These are phyloP conservation scores for Mycosphaerelloides madeirae DNA, from an alignment of 2,329 filamentous ascomycete genomes.

Conservation along the genomic window DNA sequence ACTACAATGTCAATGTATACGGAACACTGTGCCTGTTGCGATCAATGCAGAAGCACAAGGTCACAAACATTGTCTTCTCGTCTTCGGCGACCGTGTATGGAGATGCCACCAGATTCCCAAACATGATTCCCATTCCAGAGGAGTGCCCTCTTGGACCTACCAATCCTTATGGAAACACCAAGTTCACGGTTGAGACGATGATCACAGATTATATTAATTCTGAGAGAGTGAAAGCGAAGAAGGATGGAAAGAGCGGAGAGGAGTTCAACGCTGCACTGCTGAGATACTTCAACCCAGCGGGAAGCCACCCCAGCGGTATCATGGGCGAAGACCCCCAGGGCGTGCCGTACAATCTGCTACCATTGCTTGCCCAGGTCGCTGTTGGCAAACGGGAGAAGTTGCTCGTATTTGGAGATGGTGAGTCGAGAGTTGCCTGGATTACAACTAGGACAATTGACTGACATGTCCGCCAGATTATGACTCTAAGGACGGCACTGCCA, in stretches of 20 bases:
- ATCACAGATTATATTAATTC: slow-evolving; percentile 88
- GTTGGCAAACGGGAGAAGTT: slow-evolving; percentile 93
- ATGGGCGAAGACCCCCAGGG: slow-evolving; percentile 98
- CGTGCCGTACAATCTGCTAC: slow-evolving; percentile 91
- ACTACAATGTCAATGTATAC: slow-evolving; percentile 95
- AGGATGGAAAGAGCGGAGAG: slow-evolving; percentile 69
- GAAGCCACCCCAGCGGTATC: slow-evolving; percentile 88
- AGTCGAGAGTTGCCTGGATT: slow-evolving; percentile 30
- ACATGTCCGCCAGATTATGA: slow-evolving; percentile 66
- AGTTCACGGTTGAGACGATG: slow-evolving; percentile 83
- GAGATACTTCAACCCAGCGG: slow-evolving; percentile 96
- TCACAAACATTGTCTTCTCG: slow-evolving; percentile 97
- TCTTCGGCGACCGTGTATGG: slow-evolving; percentile 97
- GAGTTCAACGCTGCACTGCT: slow-evolving; percentile 91
- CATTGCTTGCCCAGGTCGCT: slow-evolving; percentile 89
- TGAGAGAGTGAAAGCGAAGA: slow-evolving; percentile 75
- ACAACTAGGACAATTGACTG: slow-evolving; percentile 2
- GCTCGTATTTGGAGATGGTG: slow-evolving; percentile 88
- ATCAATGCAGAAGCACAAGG: slow-evolving; percentile 83
- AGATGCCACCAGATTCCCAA: slow-evolving; percentile 88
- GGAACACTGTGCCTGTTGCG: slow-evolving; percentile 83
- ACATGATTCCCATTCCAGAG: slow-evolving; percentile 99
- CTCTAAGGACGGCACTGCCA: slow-evolving; percentile 85
- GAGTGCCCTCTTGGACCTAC: slow-evolving; percentile 92
- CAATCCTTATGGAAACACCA: slow-evolving; percentile 96